phyloP scores from a whole-genome alignment of 73 alveolate species.

The Tetrahymena malaccensis region DNA sequence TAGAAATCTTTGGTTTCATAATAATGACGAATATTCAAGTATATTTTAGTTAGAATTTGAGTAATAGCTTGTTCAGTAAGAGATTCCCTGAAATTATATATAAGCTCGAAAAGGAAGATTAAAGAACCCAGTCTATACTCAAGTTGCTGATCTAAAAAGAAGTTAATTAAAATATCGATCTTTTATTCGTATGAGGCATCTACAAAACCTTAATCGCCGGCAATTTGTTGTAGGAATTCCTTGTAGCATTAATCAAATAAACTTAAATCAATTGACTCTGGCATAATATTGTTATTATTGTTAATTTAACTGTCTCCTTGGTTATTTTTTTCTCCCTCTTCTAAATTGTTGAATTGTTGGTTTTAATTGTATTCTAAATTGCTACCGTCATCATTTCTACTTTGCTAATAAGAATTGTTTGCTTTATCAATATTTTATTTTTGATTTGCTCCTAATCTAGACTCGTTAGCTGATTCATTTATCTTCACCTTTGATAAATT shows the following conservation, averaged over 20 bases:
- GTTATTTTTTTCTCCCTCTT: not conserved
- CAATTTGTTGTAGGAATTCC: not conserved
- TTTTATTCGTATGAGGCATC: not conserved
- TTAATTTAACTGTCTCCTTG: not conserved
- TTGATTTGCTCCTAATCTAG: not conserved
- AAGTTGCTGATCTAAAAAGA: not conserved
- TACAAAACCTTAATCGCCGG: not conserved
- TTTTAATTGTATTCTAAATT: not conserved
- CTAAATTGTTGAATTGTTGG: not conserved
- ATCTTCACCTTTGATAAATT: not conserved
- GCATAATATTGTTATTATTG: not conserved
- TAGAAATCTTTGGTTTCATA: not conserved
- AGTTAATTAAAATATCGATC: not conserved
- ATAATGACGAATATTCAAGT: not conserved
- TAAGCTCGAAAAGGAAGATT: not conserved
- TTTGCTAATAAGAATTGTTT: not conserved
- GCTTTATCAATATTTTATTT: not conserved
- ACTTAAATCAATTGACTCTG: not conserved
- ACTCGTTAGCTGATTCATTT: not conserved
- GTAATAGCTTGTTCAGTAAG: not conserved
- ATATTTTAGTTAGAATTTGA: not conserved
- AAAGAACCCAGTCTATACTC: not conserved
- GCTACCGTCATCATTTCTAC: not conserved
- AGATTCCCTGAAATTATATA: not conserved
- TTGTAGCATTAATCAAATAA: not conserved